phyloP scores from a whole-genome alignment of 2,329 filamentous ascomycete species.

The Bipolaris cookei region DNA sequence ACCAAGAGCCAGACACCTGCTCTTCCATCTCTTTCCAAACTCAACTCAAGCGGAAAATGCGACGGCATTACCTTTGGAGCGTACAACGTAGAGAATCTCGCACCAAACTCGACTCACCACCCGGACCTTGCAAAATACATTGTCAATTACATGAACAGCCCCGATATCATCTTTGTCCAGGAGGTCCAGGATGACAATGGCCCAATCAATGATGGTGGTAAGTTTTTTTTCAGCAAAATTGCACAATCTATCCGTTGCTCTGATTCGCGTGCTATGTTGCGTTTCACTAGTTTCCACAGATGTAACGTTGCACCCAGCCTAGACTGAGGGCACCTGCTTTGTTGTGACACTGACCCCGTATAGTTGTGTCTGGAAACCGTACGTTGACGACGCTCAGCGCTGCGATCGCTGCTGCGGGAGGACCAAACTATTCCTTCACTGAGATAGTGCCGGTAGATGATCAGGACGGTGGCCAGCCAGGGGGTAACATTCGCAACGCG shows the following conservation, averaged over 20 bases:
- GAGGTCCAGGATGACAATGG: constrained; percentile 74
- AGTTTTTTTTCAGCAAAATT: constrained; percentile 26
- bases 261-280: background rate
- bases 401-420: constrained; percentile 59
- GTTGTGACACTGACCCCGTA: constrained; percentile 9
- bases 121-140: constrained; percentile 69
- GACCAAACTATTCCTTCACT: constrained; percentile 63
- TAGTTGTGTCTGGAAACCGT: constrained; percentile 60
- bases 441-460: constrained; percentile 66
- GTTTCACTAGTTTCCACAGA: background rate
- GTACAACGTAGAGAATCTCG: constrained; percentile 75
- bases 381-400: constrained; percentile 64
- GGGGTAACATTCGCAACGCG: constrained; percentile 73
- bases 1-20: constrained; percentile 54
- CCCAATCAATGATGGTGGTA: constrained; percentile 63
- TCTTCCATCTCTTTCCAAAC: constrained; percentile 58
- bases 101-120: constrained; percentile 62
- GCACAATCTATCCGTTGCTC: background rate
- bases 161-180: constrained; percentile 71
- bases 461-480: constrained; percentile 69
- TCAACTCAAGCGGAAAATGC: constrained; percentile 64
- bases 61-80: constrained; percentile 66
- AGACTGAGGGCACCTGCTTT: background rate
- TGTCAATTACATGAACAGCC: constrained; percentile 66
- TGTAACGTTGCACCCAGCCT: background rate